Evolutionary conservation across 148 eudicot species (phyloP).

Genomic region (Chenopodium album): DNA sequence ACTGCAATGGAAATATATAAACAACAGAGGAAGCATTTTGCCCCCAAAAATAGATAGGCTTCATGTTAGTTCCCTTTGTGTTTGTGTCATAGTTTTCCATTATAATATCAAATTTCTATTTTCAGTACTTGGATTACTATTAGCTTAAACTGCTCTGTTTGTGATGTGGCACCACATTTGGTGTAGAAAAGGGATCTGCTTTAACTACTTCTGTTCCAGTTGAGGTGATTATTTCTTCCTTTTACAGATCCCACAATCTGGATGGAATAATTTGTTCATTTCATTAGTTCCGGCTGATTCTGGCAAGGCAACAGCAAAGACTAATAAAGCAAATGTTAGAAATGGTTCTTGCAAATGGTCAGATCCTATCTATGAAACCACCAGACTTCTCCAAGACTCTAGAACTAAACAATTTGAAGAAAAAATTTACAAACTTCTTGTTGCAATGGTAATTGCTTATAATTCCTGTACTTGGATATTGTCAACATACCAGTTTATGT

Average conservation of each 20-base stretch:
- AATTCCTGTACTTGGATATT: neutral
- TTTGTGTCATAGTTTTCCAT: neutral
- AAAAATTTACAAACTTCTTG: slow-evolving; percentile 89
- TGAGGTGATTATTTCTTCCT: slow-evolving; percentile 13
- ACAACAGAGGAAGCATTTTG: neutral
- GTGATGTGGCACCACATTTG: neutral
- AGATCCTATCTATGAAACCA: slow-evolving; percentile 97
- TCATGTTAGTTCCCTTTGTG: slow-evolving; percentile 1
- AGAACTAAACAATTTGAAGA: slow-evolving; percentile 82
- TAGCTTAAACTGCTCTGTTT: neutral
- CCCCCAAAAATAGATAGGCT: neutral
- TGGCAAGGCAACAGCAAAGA: slow-evolving; percentile 85
- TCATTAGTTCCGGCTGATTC: slow-evolving; percentile 81
- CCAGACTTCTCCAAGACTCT: slow-evolving; percentile 88
- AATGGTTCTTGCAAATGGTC: slow-evolving; percentile 96
- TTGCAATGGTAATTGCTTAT: slow-evolving; percentile 68
- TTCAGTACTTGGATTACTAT: neutral
- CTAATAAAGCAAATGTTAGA: slow-evolving; percentile 91
- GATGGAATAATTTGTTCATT: slow-evolving; percentile 94
- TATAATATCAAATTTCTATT: neutral
- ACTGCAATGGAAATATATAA: no score
- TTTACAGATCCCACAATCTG: slow-evolving; percentile 76
- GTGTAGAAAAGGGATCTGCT: neutral
- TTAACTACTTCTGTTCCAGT: neutral
- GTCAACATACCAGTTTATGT: neutral